phyloP scores from a whole-genome alignment of 1,139 yeast genomes.

The Pichia sp. region DNA sequence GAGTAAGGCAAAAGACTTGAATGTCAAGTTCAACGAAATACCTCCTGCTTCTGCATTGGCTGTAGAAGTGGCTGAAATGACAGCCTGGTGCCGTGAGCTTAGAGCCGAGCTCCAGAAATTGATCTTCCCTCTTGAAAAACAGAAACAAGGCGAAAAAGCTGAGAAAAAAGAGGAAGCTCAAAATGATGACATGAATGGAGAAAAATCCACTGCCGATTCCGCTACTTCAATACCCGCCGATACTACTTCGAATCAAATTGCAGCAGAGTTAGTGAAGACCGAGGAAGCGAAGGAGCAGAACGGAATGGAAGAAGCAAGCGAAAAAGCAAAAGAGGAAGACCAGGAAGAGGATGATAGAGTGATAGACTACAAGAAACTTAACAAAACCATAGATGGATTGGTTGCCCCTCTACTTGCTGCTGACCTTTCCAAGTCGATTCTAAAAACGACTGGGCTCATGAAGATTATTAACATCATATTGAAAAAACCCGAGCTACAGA shows the following conservation, averaged over 20 bases:
- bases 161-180: not conserved
- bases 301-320: not conserved
- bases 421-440: slow-evolving; percentile 25
- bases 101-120: slow-evolving; percentile 25
- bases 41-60: slow-evolving; percentile 24
- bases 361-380: slow-evolving; percentile 20
- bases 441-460: slow-evolving; percentile 31
- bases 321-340: slow-evolving; percentile 1
- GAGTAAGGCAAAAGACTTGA: slow-evolving; percentile 18
- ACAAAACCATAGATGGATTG: slow-evolving; percentile 23
- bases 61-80: slow-evolving; percentile 22
- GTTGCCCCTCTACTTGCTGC: slow-evolving; percentile 21
- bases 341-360: not conserved
- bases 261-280: not conserved
- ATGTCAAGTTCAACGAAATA: slow-evolving; percentile 19
- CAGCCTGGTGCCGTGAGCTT: slow-evolving; percentile 22
- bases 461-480: slow-evolving; percentile 32
- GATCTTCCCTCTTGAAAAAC: slow-evolving; percentile 20
- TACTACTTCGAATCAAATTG: not conserved
- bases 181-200: slow-evolving; percentile 3
- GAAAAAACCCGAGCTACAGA: slow-evolving; percentile 34
- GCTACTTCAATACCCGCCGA: not conserved
- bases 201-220: not conserved
- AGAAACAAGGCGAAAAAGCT: slow-evolving; percentile 10
- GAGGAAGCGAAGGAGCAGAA: not conserved